Base-by-base conservation (phyloP, 208 protist species). In the Kentomonas sorsogonicus region DNA sequence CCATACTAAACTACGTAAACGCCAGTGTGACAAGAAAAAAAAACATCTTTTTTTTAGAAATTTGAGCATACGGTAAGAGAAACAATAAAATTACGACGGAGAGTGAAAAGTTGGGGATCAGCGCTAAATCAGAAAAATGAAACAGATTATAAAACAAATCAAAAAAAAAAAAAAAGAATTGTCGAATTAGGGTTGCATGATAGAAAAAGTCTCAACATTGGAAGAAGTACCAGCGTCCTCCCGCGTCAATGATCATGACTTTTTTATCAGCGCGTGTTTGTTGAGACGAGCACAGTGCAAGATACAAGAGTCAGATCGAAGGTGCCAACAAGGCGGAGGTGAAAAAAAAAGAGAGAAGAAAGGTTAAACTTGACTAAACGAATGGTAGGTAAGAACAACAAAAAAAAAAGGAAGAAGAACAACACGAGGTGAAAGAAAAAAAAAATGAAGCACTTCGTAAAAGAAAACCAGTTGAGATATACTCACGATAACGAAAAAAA, bases 11-110 rank as follows among this genome's bases (percentile, higher is more conserved):
- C 6, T 15, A 9, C 26, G 18, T 18, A 61, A 72, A 94, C 13
- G 89, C 36, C 54, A 78, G 81, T 43, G 85, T 75, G 65, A 83
- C 84, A 22, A 66, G 60, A 63, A 93, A 83, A 34, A 95, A 50
- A 38, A 95, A 89, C 11, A 84, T 66, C 63, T 85, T 83, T 26
- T 93, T 64, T 33, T 89, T 70, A 39, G 60, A 89, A 1, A 95
- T 27, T 57, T 95, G 84, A 26, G 84, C 83, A 18, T 65, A 30
- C 15, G 71, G 66, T 63, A 91, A 80, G 25, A 25, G 51, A 9
- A 95, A 11, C 6, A 95, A 67, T 1, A 72, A 55, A 1, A 86
- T 5, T 1, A 84, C 67, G 46, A 93, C 80, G 56, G 89, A 86
- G 23, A 87, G 18, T 1, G 75, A 69, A n/a, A n/a, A n/a, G n/a